Conservation (phyloP, 495 filamentous ascomycete genomes). For the Jackrogersella minutella region DNA sequence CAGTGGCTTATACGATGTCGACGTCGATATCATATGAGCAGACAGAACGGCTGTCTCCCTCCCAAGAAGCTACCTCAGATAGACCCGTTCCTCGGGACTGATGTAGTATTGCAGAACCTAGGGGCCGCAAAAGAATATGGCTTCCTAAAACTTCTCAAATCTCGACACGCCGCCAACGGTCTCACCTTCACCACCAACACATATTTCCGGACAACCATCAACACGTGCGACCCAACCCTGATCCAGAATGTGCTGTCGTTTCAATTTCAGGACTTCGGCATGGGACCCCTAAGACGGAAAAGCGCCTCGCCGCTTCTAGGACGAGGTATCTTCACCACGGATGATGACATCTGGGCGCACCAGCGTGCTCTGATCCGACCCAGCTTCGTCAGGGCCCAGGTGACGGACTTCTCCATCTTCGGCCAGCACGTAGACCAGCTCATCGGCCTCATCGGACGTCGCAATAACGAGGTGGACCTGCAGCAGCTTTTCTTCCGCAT, state of each 20-base stretch:
- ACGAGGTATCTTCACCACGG: conserved; percentile 57
- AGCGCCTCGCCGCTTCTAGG: conserved; percentile 52
- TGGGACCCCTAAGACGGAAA: conserved; percentile 45
- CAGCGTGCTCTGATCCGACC: conserved; percentile 54
- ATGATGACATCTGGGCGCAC: conserved; percentile 53
- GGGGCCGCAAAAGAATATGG: conserved; percentile 32
- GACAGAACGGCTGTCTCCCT: conserved; percentile 34
- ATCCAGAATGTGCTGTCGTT: conserved; percentile 72
- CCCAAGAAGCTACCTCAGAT: conserved; percentile 38
- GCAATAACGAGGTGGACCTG: conserved; percentile 56
- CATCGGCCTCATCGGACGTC: conserved; percentile 48
- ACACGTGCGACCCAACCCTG: conserved; percentile 73
- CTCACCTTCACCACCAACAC: conserved; percentile 45
- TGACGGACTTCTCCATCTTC: conserved; percentile 59
- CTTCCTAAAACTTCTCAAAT: conserved; percentile 39
- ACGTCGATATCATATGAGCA: conserved; percentile 27
- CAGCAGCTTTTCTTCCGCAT: conserved; percentile 69
- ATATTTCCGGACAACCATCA: conserved; percentile 46
- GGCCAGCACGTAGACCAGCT: conserved; percentile 59
- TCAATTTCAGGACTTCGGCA: conserved; percentile 70
- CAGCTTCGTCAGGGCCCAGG: conserved; percentile 47
- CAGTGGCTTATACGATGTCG: conserved; percentile 35
- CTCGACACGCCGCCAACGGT: conserved; percentile 38
- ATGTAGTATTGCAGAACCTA: conserved; percentile 41
- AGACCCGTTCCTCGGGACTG: conserved; percentile 45